A percentile compares a stretch with the other conserved stretches of the same genome.
Conservation (phyloP, 768 basidiomycete species). For the Myochromella boudieri region DNA sequence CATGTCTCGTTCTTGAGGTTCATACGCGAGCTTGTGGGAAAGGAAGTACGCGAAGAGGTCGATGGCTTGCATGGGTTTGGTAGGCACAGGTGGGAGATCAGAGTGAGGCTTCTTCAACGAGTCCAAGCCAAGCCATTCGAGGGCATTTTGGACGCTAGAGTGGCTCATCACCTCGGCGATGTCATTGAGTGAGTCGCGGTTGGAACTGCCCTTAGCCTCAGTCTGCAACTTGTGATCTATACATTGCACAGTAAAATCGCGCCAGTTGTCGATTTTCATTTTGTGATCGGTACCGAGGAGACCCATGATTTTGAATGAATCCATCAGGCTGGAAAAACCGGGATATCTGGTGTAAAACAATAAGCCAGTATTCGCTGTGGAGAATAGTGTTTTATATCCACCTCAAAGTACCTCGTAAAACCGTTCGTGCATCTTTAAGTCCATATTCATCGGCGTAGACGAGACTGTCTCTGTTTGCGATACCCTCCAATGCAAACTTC, state of each 20-base stretch:
- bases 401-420: constrained; percentile 87
- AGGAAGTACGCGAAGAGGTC: constrained; percentile 77
- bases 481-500: constrained; percentile 71
- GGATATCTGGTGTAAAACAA: constrained; percentile 58
- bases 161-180: constrained; percentile 23
- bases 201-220: constrained; percentile 10
- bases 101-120: constrained; percentile 10
- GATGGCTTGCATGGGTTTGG: constrained; percentile 48
- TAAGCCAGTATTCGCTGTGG: neutral
- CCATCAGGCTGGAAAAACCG: constrained; percentile 75
- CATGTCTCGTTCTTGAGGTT: constrained; percentile 74
- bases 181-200: constrained; percentile 18
- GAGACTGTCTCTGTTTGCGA: constrained; percentile 84
- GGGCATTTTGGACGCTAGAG: constrained; percentile 32
- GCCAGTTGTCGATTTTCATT: constrained; percentile 42
- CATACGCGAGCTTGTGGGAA: constrained; percentile 69
- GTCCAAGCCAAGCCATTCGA: constrained; percentile 49
- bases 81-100: constrained; percentile 44
- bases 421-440: constrained; percentile 49
- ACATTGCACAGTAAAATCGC: constrained; percentile 28
- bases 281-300: constrained; percentile 48
- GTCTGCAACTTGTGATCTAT: constrained; percentile 21
- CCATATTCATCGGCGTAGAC: constrained; percentile 68
- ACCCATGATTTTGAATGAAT: constrained; percentile 69
- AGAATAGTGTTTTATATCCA: constrained; percentile 22